These are phyloP conservation scores for Aphanocladium album DNA, from an alignment of 2,329 filamentous ascomycete species.

Conservation along the genomic window DNA sequence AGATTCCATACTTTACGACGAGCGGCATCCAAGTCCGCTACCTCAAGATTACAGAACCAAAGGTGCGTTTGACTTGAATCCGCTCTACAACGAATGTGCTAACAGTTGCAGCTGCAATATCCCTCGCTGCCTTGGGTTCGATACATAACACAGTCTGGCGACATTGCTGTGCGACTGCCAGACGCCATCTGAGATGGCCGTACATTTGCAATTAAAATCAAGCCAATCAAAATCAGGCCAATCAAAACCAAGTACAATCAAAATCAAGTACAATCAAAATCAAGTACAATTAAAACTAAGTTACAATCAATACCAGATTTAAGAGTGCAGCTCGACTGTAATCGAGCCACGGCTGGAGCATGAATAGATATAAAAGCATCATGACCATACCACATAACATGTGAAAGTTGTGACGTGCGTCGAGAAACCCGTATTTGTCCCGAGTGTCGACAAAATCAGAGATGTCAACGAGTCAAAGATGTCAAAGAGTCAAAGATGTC, in stretches of 20 bases:
- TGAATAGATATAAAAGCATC: slow-evolving; percentile 5
- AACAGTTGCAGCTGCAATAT: slow-evolving; percentile 74
- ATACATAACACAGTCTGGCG: slow-evolving; percentile 97
- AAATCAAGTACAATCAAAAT: too few relatives aligned
- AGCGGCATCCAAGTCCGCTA: slow-evolving; percentile 98
- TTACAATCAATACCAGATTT: neutral
- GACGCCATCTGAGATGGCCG: slow-evolving; percentile 62
- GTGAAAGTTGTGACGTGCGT: too few relatives aligned
- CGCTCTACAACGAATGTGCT: neutral
- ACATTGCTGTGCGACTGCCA: slow-evolving; percentile 92
- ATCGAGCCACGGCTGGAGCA: neutral
- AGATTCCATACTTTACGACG: slow-evolving; percentile 99
- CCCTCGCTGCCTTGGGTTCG: slow-evolving; percentile 95
- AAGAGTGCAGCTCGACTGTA: neutral
- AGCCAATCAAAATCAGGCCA: too few relatives aligned
- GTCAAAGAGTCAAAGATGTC: too few relatives aligned
- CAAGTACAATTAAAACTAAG: too few relatives aligned
- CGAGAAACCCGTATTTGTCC: too few relatives aligned
- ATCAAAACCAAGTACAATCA: too few relatives aligned
- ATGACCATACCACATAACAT: neutral
- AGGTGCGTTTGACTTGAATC: slow-evolving; percentile 56
- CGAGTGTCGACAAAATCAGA: too few relatives aligned
- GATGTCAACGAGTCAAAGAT: too few relatives aligned
- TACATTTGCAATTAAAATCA: too few relatives aligned
- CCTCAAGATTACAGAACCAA: slow-evolving; percentile 98